A percentile compares a stretch with the other conserved stretches of the same genome.
These are phyloP conservation scores for Podospora fimiseda DNA, from an alignment of 495 filamentous ascomycete genomes.

Conservation along the genomic window DNA sequence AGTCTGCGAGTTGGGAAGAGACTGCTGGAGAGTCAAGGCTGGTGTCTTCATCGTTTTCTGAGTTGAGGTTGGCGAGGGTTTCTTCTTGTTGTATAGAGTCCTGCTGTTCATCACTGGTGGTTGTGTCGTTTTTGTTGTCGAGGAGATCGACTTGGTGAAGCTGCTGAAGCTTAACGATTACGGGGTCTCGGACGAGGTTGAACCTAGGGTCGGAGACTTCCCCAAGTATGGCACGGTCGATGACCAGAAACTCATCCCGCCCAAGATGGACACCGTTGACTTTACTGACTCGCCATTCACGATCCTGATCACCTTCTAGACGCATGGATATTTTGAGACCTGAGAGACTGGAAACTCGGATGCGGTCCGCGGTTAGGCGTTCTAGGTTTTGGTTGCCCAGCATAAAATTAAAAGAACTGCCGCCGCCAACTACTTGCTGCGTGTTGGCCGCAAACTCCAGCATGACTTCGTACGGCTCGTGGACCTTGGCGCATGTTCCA, in stretches of 20 bases:
- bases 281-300: slow-evolving; percentile 61
- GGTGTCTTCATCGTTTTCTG: background rate
- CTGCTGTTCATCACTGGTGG: slow-evolving; percentile 7
- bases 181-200: slow-evolving; percentile 64
- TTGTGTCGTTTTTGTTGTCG: slow-evolving; percentile 35
- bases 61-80: background rate
- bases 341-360: slow-evolving; percentile 70
- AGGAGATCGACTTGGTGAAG: slow-evolving; percentile 38
- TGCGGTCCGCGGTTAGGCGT: slow-evolving; percentile 55
- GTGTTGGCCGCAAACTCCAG: slow-evolving; percentile 73
- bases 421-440: slow-evolving; percentile 47
- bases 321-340: slow-evolving; percentile 75
- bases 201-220: slow-evolving; percentile 79
- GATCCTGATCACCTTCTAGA: slow-evolving; percentile 49
- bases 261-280: slow-evolving; percentile 77
- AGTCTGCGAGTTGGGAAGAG: slow-evolving; percentile 11
- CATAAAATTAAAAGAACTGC: slow-evolving; percentile 51
- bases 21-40: background rate
- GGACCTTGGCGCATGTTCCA: slow-evolving; percentile 56
- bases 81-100: slow-evolving; percentile 2
- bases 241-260: slow-evolving; percentile 81
- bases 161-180: slow-evolving; percentile 60
- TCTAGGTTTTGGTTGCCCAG: slow-evolving; percentile 42
- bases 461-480: slow-evolving; percentile 54
- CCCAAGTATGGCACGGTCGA: slow-evolving; percentile 68